Base-by-base conservation (phyloP, 805 yeast species). In the Metschnikowia hibisci region DNA sequence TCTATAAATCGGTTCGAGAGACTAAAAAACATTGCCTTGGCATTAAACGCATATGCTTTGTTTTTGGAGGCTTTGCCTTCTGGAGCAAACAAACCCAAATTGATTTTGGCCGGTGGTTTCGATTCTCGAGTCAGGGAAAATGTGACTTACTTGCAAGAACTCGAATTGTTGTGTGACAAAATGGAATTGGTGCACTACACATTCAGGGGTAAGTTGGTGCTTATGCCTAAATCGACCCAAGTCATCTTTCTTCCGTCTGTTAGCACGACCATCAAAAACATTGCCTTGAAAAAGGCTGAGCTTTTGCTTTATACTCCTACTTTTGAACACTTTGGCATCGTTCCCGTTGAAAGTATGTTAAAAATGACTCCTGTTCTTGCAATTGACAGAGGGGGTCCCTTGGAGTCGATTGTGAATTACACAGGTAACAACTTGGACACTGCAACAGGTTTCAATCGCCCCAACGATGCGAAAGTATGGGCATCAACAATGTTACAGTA, bases 321-420 rank as follows among this genome's bases (percentile, higher is more conserved):
- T 0, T 77, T 76, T 54, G 99, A 93, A 62, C 99, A 93, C 66
- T 93, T 93, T 60, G 99, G 99, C 11, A 93, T 93, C 50, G 99
- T 93, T 8, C 99, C 99, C 1, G 73, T 93, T 12, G 99, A 93
- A 61, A 90, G 96, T 10, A 90, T 93, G 97, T 74, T 83, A 36
- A 72, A 78, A 44, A 84, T 86, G 23, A 82, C 83, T 0, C 88
- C 96, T 0, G 96, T 90, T 0, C 66, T 93, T 40, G 96, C 96
- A 0, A 82, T 84, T 4, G 80, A 86, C 56, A 80, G 80, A 31
- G 99, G 99, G 22, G 99, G 99, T 0, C 99, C 99, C 0, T 64
- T 82, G 28, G 99, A 93, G 59, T 83, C 96, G 0, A 67, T 84
- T 8, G 71, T 69, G 8, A 52, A 61, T 42, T 67, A 49, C 50